phyloP scores from a whole-genome alignment of 257 asterid species.

The Primulina eburnea region DNA sequence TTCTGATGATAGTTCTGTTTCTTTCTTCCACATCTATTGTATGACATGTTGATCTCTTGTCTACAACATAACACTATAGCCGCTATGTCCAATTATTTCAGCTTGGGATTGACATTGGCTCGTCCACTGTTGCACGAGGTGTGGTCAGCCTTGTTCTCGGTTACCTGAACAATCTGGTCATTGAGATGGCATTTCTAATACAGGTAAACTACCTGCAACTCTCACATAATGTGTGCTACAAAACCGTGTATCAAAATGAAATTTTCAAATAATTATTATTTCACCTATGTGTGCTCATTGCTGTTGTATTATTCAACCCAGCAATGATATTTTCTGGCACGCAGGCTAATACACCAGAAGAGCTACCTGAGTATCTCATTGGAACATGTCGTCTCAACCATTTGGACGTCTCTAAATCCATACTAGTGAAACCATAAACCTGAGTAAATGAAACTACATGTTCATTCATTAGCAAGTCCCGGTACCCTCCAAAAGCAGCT shows the following conservation, averaged over 20 bases:
- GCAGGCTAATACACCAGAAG: conserved; percentile 78
- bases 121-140: conserved; percentile 90
- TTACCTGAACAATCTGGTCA: conserved; percentile 72
- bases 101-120: conserved; percentile 81
- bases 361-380: conserved; percentile 73
- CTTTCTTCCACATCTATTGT: neutral
- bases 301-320: neutral
- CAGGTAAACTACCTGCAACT: conserved; percentile 41
- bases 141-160: conserved; percentile 87
- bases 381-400: conserved; percentile 91
- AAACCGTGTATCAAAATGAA: neutral
- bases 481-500: conserved; percentile 15
- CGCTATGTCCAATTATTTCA: conserved; percentile 25
- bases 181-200: conserved; percentile 83
- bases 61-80: neutral
- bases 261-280: neutral
- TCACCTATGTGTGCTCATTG: too few relatives aligned
- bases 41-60: neutral
- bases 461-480: neutral
- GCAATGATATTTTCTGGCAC: neutral
- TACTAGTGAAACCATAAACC: conserved; percentile 39
- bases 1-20: neutral
- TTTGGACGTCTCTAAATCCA: conserved; percentile 65
- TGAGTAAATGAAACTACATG: neutral
- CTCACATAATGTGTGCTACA: neutral